Evolutionary conservation across 306 rosid genomes (phyloP).

Genomic region (Carpinus viminea): DNA sequence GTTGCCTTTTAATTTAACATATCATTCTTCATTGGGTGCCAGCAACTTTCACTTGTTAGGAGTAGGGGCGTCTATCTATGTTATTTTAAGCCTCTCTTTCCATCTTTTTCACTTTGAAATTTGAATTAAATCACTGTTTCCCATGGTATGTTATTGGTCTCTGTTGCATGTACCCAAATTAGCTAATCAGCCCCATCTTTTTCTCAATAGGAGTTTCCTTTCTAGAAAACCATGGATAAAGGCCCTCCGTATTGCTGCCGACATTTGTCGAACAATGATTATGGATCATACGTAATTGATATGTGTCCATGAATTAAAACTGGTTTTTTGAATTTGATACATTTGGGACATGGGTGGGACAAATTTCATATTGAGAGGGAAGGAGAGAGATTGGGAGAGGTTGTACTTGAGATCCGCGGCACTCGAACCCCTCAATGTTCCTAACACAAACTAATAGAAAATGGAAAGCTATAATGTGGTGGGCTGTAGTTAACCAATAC

Average conservation of each 20-base stretch:
- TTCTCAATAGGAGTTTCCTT: neutral
- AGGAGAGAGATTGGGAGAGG: no score
- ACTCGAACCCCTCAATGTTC: no score
- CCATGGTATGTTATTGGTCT: neutral
- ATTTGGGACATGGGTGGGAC: neutral
- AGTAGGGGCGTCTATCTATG: neutral
- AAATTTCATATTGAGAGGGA: no score
- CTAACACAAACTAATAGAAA: no score
- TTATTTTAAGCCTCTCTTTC: neutral
- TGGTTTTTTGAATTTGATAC: neutral
- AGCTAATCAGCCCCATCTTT: neutral
- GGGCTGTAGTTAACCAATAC: no score
- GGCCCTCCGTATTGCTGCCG: no score
- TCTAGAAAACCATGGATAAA: no score
- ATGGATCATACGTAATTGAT: neutral
- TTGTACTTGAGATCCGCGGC: no score
- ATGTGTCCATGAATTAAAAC: neutral
- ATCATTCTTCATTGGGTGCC: neutral
- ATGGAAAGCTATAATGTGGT: no score
- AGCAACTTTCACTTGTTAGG: no score
- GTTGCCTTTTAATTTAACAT: neutral
- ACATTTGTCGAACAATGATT: no score
- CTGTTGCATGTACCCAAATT: neutral
- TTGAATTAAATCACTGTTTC: neutral
- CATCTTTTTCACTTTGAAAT: slow-evolving; percentile 7